Conservation (phyloP, 2,329 filamentous ascomycete genomes). For the Phaeophleospora eucalypticola region DNA sequence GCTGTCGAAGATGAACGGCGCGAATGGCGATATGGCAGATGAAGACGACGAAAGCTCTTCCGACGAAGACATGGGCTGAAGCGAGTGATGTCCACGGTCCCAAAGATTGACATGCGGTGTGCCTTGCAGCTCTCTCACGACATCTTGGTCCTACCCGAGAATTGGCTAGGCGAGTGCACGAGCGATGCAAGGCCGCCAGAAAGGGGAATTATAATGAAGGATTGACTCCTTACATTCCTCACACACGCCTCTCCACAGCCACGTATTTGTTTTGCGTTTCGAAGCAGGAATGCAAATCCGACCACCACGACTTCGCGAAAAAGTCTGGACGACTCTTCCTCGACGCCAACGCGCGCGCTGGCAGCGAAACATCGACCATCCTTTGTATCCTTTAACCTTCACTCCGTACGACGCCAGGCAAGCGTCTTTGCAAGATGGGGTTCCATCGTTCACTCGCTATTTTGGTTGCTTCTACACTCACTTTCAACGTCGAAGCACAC, state of each 20-base stretch:
- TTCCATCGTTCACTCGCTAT: constrained; percentile 16
- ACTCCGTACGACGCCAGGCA: neutral
- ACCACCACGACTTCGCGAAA: constrained; percentile 2
- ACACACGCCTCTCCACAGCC: constrained; percentile 19
- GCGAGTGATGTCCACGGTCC: neutral
- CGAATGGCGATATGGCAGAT: constrained; percentile 8
- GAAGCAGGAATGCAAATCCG: constrained; percentile 24
- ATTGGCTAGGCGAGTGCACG: constrained; percentile 14
- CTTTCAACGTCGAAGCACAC: constrained; percentile 20
- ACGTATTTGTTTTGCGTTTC: constrained; percentile 31
- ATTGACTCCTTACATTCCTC: constrained; percentile 26
- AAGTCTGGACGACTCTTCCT: neutral
- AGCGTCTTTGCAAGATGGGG: constrained; percentile 18
- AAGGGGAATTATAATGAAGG: constrained; percentile 8
- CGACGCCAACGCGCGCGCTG: constrained; percentile 17
- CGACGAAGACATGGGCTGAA: constrained; percentile 15
- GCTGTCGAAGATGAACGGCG: neutral
- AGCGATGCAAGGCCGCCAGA: constrained; percentile 13
- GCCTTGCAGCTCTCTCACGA: neutral
- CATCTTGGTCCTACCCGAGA: too few relatives aligned
- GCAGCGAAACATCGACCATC: constrained; percentile 15
- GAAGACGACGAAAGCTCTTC: constrained; percentile 5
- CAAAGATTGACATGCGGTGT: too few relatives aligned
- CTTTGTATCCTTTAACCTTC: constrained; percentile 5
- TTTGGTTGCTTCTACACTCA: constrained; percentile 12